Evolutionary conservation across 176 grass and related monocot species (phyloP).

Genomic region (Typha latifolia): DNA sequence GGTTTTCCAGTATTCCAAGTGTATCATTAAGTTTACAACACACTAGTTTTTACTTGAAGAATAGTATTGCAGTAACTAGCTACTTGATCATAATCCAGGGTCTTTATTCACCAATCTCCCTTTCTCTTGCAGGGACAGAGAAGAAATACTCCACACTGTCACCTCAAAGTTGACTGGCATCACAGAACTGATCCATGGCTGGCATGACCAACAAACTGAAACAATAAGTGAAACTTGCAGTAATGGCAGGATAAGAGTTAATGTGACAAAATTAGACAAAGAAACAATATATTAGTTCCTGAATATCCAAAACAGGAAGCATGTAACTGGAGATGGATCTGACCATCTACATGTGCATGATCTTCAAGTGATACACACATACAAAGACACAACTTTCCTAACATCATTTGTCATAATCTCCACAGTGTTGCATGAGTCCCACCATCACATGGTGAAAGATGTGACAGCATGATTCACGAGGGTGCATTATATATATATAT

Average conservation of each 20-base stretch:
- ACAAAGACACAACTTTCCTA: too few species aligned
- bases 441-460: too few species aligned
- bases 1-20: too few species aligned
- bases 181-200: slow-evolving; percentile 35
- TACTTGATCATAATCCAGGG: neutral
- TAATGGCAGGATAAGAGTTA: neutral
- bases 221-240: neutral
- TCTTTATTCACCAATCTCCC: neutral
- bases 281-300: too few species aligned
- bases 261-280: neutral
- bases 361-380: too few species aligned
- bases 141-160: neutral
- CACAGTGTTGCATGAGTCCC: too few species aligned
- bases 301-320: neutral
- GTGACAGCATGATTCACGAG: too few species aligned
- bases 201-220: slow-evolving; percentile 1
- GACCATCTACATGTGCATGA: too few species aligned
- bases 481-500: too few species aligned
- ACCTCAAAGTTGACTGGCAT: slow-evolving; percentile 26
- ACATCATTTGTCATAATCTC: too few species aligned
- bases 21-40: neutral
- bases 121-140: neutral
- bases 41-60: neutral
- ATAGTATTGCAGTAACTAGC: neutral
- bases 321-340: too few species aligned